Evolutionary conservation across 768 basidiomycete species (phyloP), one percentile per base, ranked within the genome.

Genomic region (Suillus alpinus): DNA sequence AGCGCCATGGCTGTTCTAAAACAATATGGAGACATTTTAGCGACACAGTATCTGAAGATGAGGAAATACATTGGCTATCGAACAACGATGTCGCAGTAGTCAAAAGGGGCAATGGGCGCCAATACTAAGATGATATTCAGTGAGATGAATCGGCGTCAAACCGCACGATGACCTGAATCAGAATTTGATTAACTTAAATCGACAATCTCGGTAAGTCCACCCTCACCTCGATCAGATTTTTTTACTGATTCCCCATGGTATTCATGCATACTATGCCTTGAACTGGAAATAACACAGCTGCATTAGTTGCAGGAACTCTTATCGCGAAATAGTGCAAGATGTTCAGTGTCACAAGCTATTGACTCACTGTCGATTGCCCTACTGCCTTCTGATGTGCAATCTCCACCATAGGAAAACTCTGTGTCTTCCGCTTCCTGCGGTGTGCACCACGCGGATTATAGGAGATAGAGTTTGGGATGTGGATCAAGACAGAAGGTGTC

Each of bases 361-460:
- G 49, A 31, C 29, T 50, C 10, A 18, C 16, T n/a, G 49, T 50
- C 31, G 10, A n/a, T 3, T 12, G 18, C 10, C 29, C 31, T 13
- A 31, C 18, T n/a, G 31, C 6, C 31, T 32, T n/a, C 12, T 55
- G 53, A 29, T 14, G 26, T 18, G 12, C 16, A 4, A 58, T 58
- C 12, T 58, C 41, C 29, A 36, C 31, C 51, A 62, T 36, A 52
- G 34, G 59, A 47, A 62, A 32, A 10, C 47, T 62, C 34, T 34
- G 41, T 26, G 34, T 2, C 16, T 47, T 60, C 20, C 59, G 16
- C 34, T 18, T 59, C 23, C 31, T 31, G 14, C 39, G 34, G 3
- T 37, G 36, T 36, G 52, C 12, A 18, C 34, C 18, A n/a, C 52
- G 14, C 23, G 14, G 14, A 6, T 34, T 34, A 31, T 55, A 46